phyloP scores from a whole-genome alignment of 2,329 filamentous ascomycete genomes.

The Monosporascus sp. region DNA sequence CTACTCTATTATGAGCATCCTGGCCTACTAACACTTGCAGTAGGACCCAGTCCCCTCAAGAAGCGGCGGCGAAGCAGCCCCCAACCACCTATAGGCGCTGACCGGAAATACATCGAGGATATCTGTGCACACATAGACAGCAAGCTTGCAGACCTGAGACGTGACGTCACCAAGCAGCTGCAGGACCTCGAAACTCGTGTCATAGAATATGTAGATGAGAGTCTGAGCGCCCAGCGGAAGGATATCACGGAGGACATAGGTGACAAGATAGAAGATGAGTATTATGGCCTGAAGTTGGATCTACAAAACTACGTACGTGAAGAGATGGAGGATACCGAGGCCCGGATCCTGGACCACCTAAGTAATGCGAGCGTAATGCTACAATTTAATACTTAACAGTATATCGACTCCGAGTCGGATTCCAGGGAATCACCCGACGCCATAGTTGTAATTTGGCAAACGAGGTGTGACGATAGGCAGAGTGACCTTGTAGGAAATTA shows the following conservation, averaged over 20 bases:
- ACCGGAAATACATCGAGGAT: conserved; percentile 12
- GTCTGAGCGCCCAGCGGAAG: conserved; percentile 4
- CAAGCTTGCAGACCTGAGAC: conserved; percentile 6
- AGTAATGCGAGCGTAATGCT: not conserved
- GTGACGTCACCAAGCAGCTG: conserved; percentile 7
- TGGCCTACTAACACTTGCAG: conserved; percentile 1
- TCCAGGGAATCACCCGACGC: no score
- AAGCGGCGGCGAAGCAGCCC: conserved; percentile 7
- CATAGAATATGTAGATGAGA: conserved; percentile 10
- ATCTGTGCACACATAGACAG: conserved; percentile 10
- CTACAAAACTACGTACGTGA: conserved; percentile 1
- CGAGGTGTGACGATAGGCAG: no score
- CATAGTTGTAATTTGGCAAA: no score
- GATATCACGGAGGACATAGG: not conserved
- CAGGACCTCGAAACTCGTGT: conserved; percentile 10
- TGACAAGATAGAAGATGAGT: conserved; percentile 1
- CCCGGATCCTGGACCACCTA: not conserved
- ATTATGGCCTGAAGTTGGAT: conserved; percentile 1
- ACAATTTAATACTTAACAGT: not conserved
- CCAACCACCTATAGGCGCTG: conserved; percentile 2
- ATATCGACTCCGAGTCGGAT: no score
- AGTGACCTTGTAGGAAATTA: no score
- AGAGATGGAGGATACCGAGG: conserved; percentile 1
- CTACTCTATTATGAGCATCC: not conserved
- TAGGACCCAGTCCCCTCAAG: not conserved